Percentiles rank a stretch among this genome's conserved stretches.
These are phyloP conservation scores for Nicotiana paniculata DNA, from an alignment of 257 asterid genomes.

Conservation along the genomic window DNA sequence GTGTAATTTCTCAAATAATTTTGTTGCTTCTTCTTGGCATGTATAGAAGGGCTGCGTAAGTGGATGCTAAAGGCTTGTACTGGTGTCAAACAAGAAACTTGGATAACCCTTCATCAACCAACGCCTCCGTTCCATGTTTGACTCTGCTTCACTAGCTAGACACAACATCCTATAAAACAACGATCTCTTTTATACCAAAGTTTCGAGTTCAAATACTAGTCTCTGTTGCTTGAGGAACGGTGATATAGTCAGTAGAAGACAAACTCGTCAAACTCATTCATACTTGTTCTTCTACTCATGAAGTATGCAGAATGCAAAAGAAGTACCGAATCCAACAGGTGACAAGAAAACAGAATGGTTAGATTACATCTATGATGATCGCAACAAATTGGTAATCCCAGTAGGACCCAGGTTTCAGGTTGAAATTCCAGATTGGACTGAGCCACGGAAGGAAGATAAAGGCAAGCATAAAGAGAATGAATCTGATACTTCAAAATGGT, in stretches of 20 bases:
- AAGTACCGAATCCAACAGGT: neutral
- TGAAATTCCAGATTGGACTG: conserved; percentile 13
- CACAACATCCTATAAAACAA: neutral
- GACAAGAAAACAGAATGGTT: neutral
- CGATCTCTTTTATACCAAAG: neutral
- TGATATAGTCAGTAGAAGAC: neutral
- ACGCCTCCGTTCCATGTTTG: neutral
- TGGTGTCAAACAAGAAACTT: neutral
- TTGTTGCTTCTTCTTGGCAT: neutral
- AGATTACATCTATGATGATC: conserved; percentile 6
- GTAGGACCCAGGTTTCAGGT: conserved; percentile 22
- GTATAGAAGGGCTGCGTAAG: neutral
- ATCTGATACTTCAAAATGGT: conserved; percentile 10
- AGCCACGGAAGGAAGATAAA: neutral
- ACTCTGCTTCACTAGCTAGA: neutral
- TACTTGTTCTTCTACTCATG: neutral
- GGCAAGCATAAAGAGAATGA: neutral
- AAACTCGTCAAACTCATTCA: neutral
- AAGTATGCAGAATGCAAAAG: neutral
- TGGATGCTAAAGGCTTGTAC: neutral
- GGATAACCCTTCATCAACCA: neutral
- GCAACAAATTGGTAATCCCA: conserved; percentile 3
- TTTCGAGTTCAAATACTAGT: neutral
- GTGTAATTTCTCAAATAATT: neutral
- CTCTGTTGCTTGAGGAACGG: neutral